phyloP scores from a whole-genome alignment of 176 grass and related monocot genomes.

The Thalia dealbata region DNA sequence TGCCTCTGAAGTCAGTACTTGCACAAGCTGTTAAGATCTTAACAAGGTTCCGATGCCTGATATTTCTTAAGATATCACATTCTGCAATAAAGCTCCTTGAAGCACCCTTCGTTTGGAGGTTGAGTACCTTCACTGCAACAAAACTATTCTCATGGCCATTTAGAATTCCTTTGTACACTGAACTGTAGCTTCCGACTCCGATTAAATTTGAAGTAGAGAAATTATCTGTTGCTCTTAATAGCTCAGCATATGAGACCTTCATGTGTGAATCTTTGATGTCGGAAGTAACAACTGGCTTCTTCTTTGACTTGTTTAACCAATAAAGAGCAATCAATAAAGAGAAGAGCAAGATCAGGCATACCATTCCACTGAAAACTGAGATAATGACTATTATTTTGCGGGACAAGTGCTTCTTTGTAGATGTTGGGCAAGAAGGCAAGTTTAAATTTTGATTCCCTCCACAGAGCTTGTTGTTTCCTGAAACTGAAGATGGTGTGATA shows the following conservation, averaged over 20 bases:
- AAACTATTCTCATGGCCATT: conserved; percentile 1
- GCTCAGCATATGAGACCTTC: conserved; percentile 28
- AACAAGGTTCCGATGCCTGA: conserved; percentile 34
- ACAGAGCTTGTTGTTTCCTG: conserved; percentile 42
- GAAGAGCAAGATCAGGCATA: conserved; percentile 17
- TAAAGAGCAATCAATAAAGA: not conserved
- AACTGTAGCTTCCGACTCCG: conserved; percentile 28
- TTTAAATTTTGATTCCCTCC: conserved; percentile 1
- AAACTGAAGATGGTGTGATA: not conserved
- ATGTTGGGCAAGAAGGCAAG: conserved; percentile 6
- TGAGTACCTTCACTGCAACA: conserved; percentile 40
- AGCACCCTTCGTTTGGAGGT: conserved; percentile 31
- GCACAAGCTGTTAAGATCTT: conserved; percentile 38
- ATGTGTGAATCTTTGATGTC: conserved; percentile 3
- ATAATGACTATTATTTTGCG: not conserved
- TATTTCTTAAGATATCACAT: conserved; percentile 34
- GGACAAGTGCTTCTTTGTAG: not conserved
- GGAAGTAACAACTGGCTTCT: not conserved
- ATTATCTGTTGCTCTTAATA: conserved; percentile 30
- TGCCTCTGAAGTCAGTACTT: conserved; percentile 30
- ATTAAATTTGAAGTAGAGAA: conserved; percentile 32
- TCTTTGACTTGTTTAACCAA: conserved; percentile 1
- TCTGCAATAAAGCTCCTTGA: conserved; percentile 33
- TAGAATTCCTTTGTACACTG: conserved; percentile 34
- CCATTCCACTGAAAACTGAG: not conserved